A percentile compares a stretch with the other conserved stretches of the same genome.
These are phyloP conservation scores for Nepenthes mirabilis DNA, from an alignment of 148 eudicot genomes.

Conservation along the genomic window DNA sequence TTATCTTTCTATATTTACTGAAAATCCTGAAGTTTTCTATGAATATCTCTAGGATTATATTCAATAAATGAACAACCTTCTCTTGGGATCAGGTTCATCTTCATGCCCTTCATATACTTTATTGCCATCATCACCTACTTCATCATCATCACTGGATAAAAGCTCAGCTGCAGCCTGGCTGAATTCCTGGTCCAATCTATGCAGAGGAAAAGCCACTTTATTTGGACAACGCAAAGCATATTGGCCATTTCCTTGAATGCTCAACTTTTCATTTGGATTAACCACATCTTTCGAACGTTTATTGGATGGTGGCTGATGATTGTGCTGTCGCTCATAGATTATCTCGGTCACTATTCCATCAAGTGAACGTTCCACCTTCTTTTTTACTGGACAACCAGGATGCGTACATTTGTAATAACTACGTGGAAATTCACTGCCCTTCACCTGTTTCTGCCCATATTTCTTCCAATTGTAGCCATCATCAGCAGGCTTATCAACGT, in stretches of 20 bases:
- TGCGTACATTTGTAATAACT: constrained; percentile 78
- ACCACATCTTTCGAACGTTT: constrained; percentile 12
- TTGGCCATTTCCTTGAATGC: constrained; percentile 8
- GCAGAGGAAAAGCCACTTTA: constrained; percentile 15
- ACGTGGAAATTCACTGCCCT: constrained; percentile 74
- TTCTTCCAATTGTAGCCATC: constrained; percentile 91
- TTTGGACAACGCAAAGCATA: constrained; percentile 12
- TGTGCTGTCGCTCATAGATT: constrained; percentile 72
- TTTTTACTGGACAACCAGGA: constrained; percentile 64
- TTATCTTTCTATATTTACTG: too few species aligned
- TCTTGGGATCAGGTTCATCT: constrained; percentile 39
- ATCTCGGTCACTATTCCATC: constrained; percentile 78
- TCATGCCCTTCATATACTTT: constrained; percentile 15
- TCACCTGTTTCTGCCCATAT: constrained; percentile 86
- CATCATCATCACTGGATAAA: constrained; percentile 37
- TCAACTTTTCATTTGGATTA: constrained; percentile 2
- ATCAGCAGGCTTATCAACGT: constrained; percentile 45
- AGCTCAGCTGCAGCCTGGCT: constrained; percentile 51
- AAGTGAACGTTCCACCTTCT: constrained; percentile 64
- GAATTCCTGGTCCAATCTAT: constrained; percentile 43
- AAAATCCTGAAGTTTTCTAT: too few species aligned
- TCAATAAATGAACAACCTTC: constrained; percentile 29
- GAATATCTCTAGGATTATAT: too few species aligned
- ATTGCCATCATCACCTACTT: constrained; percentile 20
- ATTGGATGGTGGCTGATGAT: constrained; percentile 47